Base-by-base conservation (phyloP, 2,329 filamentous ascomycete genomes). In the Hypocreales sp. region DNA sequence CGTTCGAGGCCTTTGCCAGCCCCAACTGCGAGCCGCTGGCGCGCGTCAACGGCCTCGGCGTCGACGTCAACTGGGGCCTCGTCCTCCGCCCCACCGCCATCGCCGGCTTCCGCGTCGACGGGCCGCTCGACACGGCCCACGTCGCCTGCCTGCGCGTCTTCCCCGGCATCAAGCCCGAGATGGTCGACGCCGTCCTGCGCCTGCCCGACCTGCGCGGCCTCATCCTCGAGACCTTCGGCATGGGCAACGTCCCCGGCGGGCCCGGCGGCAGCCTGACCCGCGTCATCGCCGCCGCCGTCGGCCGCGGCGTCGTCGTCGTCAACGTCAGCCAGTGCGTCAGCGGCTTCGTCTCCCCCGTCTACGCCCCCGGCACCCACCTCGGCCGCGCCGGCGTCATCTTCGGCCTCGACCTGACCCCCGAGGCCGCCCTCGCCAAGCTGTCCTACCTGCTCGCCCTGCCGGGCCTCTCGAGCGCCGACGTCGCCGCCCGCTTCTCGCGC, bases 121-220 rank as follows among this genome's bases (percentile, higher is more conserved):
- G 72, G 12, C 74, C 76, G 40, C 66, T 90, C 20, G 79, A 90
- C 48, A 92, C 80, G 8, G 72, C 79, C n/a, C 79, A 92, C 48
- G 84, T 93, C 22, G 83, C 84, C 13, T 90, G 83, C 47, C 61
- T 93, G 41, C 77, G 84, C 31, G 79, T 93, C 36, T 93, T 93
- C 51, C 86, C 86, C 0, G 86, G 86, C 18, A 92, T 94, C 55
- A 80, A 80, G 49, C 79, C 84, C n/a, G 78, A 84, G 46, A 92
- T 93, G 80, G 67, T 94, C 18, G 82, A 90, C 45, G 78, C 79
- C 2, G 82, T 93, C 11, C 61, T 93, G 33, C 67, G 67, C 24
- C 59, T 84, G 18, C 73, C 81, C n/a, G 72, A 73, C 25, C 63
- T 94, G 10, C 72, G 74, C 26, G 86, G 86, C 2, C 63, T 93